Conservation (phyloP, 768 basidiomycete species). For the Sistotremastrum niveocremeum region DNA sequence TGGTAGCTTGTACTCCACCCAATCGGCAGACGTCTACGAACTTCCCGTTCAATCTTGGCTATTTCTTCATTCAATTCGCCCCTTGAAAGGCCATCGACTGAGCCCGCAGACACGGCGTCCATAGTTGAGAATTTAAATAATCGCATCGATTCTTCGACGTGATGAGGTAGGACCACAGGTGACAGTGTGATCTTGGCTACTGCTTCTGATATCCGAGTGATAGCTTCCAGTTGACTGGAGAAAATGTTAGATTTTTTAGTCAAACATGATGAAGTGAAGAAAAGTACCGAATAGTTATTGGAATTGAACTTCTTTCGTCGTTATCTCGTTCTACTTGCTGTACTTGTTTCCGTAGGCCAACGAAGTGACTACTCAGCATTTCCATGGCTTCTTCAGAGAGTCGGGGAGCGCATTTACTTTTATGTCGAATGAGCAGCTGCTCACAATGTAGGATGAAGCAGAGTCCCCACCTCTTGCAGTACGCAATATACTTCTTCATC, state of each 20-base stretch:
- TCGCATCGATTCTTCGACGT: slow-evolving; percentile 96
- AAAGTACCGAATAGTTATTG: slow-evolving; percentile 87
- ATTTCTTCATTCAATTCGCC: slow-evolving; percentile 92
- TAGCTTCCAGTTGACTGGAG: slow-evolving; percentile 86
- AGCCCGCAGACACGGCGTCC: slow-evolving; percentile 94
- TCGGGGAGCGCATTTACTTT: slow-evolving; percentile 91
- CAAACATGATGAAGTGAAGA: background rate
- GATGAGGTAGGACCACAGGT: slow-evolving; percentile 74
- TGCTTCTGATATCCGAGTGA: slow-evolving; percentile 96
- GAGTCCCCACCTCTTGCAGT: slow-evolving; percentile 71
- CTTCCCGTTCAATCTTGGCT: slow-evolving; percentile 75
- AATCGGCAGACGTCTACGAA: slow-evolving; percentile 70
- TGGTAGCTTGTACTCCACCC: slow-evolving; percentile 98
- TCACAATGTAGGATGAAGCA: slow-evolving; percentile 3
- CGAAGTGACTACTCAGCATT: slow-evolving; percentile 93
- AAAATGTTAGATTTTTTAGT: background rate
- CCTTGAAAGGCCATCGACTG: slow-evolving; percentile 83
- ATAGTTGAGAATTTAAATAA: slow-evolving; percentile 98
- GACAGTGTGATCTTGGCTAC: slow-evolving; percentile 89
- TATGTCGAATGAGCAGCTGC: background rate
- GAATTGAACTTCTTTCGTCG: slow-evolving; percentile 94
- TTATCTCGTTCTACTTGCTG: slow-evolving; percentile 94
- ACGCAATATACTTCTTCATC: slow-evolving; percentile 96
- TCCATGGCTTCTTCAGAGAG: slow-evolving; percentile 89
- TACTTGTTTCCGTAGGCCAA: slow-evolving; percentile 82